Base-by-base conservation (phyloP, 2,329 filamentous ascomycete genomes). In the Neonectria faginata region DNA sequence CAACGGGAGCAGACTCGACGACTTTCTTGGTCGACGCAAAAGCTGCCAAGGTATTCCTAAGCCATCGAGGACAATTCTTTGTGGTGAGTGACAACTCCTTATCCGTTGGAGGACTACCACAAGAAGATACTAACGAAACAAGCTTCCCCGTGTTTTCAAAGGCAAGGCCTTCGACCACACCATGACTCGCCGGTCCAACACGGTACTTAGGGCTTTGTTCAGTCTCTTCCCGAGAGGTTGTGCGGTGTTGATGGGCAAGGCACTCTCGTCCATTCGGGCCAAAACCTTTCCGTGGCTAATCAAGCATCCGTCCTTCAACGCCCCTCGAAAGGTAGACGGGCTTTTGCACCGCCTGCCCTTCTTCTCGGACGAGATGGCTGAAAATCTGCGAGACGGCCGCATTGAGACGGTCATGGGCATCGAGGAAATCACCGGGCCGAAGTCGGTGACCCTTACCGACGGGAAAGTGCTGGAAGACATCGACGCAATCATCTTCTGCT, bases 1-100 rank as follows among this genome's bases (percentile, higher is more conserved):
- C 78, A 44, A 82, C 79, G 1, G 75, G 73, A 14, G 70, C 70
- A 1, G 75, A 77, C 41, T 67, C 72, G 2, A 75, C 41, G 60
- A 74, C 47, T 56, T 83, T 60, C 67, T 77, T 54, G 69, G 75
- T 29, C 65, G 77, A 67, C n/a, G 68, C 57, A 9, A 68, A 65
- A 27, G 78, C 80, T 7, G 69, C 73, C 6, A 79, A 81, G 62
- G 73, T 83, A 12, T 83, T 80, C 67, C 67, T 82, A 51, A 81
- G 82, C n/a, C 82, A 83, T 62, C 76, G 81, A 7, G 74, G 75
- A 3, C 70, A 71, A 18, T 67, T 71, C 42, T 69, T 68, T 36
- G 54, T 75, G 25, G 74, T 75, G 57, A 72, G 68, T 66, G n/a
- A 1, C 14, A 41, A 18, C 25, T 18, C 16, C 22, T 29, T 5